These are phyloP conservation scores for Aspergillus steynii DNA, from an alignment of 495 filamentous ascomycete species.

Conservation along the genomic window DNA sequence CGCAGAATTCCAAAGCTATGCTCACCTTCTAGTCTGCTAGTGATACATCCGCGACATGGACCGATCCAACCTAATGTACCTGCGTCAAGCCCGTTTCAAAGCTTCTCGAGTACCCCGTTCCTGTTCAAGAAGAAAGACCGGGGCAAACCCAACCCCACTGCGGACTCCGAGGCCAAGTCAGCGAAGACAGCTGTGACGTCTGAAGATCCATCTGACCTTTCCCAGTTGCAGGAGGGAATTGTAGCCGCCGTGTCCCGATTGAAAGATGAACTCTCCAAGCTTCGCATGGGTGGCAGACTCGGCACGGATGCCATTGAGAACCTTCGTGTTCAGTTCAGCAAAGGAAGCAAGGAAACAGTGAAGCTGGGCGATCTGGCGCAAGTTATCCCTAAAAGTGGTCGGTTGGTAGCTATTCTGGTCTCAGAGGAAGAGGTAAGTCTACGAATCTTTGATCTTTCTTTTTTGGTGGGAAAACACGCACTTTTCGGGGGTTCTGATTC, in stretches of 20 bases:
- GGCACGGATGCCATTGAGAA: slow-evolving; percentile 66
- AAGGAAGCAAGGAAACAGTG: slow-evolving; percentile 48
- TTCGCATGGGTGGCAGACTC: slow-evolving; percentile 66
- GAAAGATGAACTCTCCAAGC: slow-evolving; percentile 62
- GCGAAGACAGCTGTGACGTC: slow-evolving; percentile 21
- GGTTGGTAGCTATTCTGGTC: slow-evolving; percentile 65
- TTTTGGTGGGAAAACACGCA: background rate
- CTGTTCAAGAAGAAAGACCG: slow-evolving; percentile 45
- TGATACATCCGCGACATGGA: background rate
- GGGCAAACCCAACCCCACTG: slow-evolving; percentile 22
- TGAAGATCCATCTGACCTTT: slow-evolving; percentile 68
- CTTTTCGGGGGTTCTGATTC: background rate
- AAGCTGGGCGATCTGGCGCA: slow-evolving; percentile 72
- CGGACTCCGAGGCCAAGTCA: slow-evolving; percentile 12
- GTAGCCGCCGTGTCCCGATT: slow-evolving; percentile 55
- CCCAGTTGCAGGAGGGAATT: slow-evolving; percentile 61
- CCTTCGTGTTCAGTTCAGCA: slow-evolving; percentile 61
- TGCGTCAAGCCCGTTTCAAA: background rate
- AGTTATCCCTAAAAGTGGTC: slow-evolving; percentile 69
- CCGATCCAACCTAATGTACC: background rate
- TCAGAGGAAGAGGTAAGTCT: slow-evolving; percentile 59
- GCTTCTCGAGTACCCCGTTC: slow-evolving; percentile 28
- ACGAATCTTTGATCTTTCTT: slow-evolving; percentile 3
- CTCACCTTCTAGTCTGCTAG: background rate
- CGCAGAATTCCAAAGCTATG: background rate